phyloP scores from a whole-genome alignment of 352 stramenopile species.

The Globisporangium nunn region DNA sequence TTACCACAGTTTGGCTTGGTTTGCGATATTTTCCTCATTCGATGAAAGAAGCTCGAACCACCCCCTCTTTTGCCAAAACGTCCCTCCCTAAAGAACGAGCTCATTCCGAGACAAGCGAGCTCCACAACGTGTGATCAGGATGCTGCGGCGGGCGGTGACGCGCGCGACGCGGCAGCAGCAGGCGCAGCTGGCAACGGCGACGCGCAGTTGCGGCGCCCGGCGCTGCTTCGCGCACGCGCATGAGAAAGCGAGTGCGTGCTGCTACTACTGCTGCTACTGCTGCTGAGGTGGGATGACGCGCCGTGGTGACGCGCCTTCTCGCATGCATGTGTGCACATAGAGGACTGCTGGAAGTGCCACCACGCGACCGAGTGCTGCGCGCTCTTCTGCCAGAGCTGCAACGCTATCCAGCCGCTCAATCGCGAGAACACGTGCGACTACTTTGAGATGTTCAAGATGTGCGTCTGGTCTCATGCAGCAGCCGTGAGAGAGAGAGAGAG shows the following conservation, averaged over 20 bases:
- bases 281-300: background rate
- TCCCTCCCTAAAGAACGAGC: too few species aligned
- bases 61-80: too few species aligned
- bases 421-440: slow-evolving; percentile 65
- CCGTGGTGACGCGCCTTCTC: background rate
- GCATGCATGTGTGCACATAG: slow-evolving; percentile 3
- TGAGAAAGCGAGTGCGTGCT: slow-evolving; percentile 17
- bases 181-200: background rate
- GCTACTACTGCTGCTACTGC: too few species aligned
- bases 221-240: slow-evolving; percentile 17
- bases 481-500: too few species aligned
- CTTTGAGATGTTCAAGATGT: slow-evolving; percentile 86
- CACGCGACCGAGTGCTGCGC: slow-evolving; percentile 74
- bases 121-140: background rate
- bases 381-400: slow-evolving; percentile 77
- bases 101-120: background rate
- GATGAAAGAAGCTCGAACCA: too few species aligned
- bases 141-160: slow-evolving; percentile 26
- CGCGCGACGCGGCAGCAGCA: slow-evolving; percentile 10
- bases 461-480: slow-evolving; percentile 10
- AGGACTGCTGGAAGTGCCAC: slow-evolving; percentile 79
- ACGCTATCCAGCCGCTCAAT: slow-evolving; percentile 69
- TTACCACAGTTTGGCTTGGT: too few species aligned
- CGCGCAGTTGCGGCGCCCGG: background rate
- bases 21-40: too few species aligned